A percentile compares a stretch with the other conserved stretches of the same genome.
Conservation (phyloP, 257 asterid genomes). For the Salvia hispanica region DNA sequence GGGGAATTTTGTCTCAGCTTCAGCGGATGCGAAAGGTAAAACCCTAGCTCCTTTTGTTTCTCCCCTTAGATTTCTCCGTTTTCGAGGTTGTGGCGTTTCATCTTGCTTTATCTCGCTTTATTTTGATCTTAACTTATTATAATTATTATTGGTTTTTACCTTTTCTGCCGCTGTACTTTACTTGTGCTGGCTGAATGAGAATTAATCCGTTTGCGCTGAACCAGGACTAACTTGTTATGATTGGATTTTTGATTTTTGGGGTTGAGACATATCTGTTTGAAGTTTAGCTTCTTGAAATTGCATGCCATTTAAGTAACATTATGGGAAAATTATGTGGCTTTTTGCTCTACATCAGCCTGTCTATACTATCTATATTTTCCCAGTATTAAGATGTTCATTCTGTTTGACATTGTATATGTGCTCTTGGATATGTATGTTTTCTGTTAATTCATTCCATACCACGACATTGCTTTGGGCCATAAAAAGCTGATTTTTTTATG, state of each 20-base stretch:
- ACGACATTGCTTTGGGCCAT: background rate
- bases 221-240: background rate
- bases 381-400: background rate
- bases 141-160: background rate
- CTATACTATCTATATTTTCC: background rate
- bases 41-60: conserved; percentile 27
- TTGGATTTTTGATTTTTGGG: conserved; percentile 6
- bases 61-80: background rate
- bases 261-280: conserved; percentile 7
- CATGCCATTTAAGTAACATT: conserved; percentile 8
- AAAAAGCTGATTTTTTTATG: background rate
- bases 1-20: conserved; percentile 33
- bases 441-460: conserved; percentile 11
- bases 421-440: conserved; percentile 25
- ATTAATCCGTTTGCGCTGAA: conserved; percentile 30
- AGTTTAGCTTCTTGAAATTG: conserved; percentile 2
- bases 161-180: background rate
- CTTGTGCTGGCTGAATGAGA: conserved; percentile 21
- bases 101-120: conserved; percentile 7
- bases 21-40: conserved; percentile 50
- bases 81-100: background rate
- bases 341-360: background rate
- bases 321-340: background rate
- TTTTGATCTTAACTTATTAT: background rate
- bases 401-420: background rate